Evolutionary conservation across 305 asterid genomes (phyloP).

Genomic region (Fraxinus baroniana): DNA sequence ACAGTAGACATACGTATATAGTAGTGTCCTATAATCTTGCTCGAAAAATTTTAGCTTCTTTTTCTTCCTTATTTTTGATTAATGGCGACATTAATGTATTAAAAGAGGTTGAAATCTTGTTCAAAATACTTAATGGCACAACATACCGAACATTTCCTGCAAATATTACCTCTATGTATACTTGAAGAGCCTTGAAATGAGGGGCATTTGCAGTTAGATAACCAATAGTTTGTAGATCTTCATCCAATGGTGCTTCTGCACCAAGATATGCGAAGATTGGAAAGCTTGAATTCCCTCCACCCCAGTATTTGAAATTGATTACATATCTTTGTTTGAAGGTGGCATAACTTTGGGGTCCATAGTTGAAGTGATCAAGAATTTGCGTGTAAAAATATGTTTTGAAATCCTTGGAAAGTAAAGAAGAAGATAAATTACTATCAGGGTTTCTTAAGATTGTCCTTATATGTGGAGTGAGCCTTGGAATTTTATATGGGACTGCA

Average conservation of each 20-base stretch:
- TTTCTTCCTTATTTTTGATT: too few relatives aligned
- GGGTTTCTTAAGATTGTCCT: constrained; percentile 8
- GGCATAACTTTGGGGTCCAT: constrained; percentile 50
- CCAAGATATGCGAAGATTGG: constrained; percentile 73
- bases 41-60: background rate
- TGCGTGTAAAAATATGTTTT: constrained; percentile 45
- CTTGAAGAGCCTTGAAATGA: constrained; percentile 56
- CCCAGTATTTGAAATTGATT: constrained; percentile 51
- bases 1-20: too few relatives aligned
- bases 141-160: background rate
- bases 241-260: constrained; percentile 50
- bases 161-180: constrained; percentile 55
- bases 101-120: background rate
- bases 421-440: background rate
- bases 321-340: constrained; percentile 59
- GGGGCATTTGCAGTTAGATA: constrained; percentile 59
- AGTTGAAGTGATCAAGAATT: constrained; percentile 74
- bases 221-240: constrained; percentile 33
- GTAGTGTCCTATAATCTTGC: background rate
- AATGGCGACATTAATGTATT: too few relatives aligned
- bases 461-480: constrained; percentile 24
- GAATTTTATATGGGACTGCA: constrained; percentile 18
- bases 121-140: background rate
- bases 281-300: constrained; percentile 42
- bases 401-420: constrained; percentile 14